These are phyloP conservation scores for Amphibolis antarctica DNA, from an alignment of 106 monocot species.

Conservation along the genomic window DNA sequence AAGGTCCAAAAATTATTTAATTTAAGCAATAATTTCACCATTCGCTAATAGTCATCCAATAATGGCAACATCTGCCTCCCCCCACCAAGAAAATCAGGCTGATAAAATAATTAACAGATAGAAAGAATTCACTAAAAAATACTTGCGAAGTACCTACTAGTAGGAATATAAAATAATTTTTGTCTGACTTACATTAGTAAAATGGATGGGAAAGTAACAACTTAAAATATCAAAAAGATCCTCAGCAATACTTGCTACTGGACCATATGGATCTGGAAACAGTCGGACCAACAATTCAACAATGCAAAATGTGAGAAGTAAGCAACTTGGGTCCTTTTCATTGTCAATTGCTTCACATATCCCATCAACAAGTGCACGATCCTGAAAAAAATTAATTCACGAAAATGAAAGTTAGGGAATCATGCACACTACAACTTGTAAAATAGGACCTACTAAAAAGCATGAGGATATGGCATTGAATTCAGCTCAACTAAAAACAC, in stretches of 20 bases:
- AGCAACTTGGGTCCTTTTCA: conserved; percentile 87
- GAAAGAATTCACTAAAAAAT: no score
- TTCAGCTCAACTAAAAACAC: no score
- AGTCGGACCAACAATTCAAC: conserved; percentile 36
- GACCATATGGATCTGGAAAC: conserved; percentile 46
- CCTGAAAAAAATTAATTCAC: conserved; percentile 32
- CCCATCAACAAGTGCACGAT: conserved; percentile 50
- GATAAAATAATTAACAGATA: no score
- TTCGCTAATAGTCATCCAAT: no score
- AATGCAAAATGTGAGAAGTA: conserved; percentile 59
- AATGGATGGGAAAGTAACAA: conserved; percentile 88
- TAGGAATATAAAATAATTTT: neutral
- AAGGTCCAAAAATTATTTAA: no score
- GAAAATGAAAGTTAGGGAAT: no score
- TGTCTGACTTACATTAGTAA: conserved; percentile 70
- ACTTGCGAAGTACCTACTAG: neutral
- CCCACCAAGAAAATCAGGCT: no score
- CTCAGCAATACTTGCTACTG: conserved; percentile 26
- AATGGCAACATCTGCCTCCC: no score
- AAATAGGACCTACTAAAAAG: no score
- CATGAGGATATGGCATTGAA: no score
- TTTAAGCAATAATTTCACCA: no score
- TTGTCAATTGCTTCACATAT: conserved; percentile 80
- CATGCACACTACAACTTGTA: no score
- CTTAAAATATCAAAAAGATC: conserved; percentile 83